Conservation (phyloP, 129 eudicot species). For the Arctium lappa region DNA sequence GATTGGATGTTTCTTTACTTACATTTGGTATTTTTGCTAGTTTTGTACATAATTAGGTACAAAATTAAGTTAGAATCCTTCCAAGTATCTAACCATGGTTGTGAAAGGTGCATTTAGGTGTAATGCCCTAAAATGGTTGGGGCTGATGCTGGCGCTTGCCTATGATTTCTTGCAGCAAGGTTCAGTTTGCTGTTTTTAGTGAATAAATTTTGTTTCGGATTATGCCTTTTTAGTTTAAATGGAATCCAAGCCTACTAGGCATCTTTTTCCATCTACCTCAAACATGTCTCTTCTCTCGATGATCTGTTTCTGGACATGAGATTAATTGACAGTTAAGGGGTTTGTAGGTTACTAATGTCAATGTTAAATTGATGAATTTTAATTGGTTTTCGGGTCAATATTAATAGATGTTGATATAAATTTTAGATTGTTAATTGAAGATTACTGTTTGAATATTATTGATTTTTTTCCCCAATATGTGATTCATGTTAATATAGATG, state of each 20-base stretch:
- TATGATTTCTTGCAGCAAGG: neutral
- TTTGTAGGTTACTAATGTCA: neutral
- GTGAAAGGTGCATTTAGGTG: neutral
- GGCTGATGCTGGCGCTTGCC: neutral
- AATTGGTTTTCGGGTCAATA: neutral
- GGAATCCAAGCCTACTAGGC: no score
- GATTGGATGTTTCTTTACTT: neutral
- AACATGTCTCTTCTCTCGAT: neutral
- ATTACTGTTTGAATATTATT: neutral
- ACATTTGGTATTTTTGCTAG: neutral
- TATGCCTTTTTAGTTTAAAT: neutral
- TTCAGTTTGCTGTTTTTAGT: neutral
- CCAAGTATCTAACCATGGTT: neutral
- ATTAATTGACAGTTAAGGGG: neutral
- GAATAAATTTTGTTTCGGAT: neutral
- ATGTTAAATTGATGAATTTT: neutral
- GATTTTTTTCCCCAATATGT: neutral
- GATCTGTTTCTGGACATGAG: neutral
- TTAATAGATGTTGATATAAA: neutral
- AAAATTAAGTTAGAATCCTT: neutral
- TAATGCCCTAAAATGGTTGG: neutral
- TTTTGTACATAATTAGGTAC: neutral
- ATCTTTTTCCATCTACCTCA: no score
- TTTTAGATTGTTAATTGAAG: neutral
- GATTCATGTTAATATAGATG: neutral